Evolutionary conservation across 768 basidiomycete genomes (phyloP).

Genomic region (Infundibulicybe gibba): DNA sequence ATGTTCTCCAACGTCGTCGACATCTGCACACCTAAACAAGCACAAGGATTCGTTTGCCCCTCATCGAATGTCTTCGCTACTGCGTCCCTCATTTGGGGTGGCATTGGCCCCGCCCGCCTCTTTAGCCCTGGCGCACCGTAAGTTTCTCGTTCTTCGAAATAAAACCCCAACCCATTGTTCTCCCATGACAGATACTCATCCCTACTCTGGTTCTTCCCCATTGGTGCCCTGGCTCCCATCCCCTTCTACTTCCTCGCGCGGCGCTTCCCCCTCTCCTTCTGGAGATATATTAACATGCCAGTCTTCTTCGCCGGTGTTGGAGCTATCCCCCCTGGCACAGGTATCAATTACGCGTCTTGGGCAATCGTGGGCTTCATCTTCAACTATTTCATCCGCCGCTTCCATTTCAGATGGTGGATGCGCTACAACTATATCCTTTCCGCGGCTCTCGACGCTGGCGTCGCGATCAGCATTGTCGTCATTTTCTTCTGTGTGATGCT

Average conservation of each 20-base stretch:
- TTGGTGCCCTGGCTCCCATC: constrained; percentile 75
- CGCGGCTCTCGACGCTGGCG: constrained; percentile 66
- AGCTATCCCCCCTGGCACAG: constrained; percentile 78
- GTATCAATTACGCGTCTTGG: constrained; percentile 91
- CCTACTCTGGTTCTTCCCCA: constrained; percentile 71
- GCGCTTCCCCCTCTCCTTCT: constrained; percentile 76
- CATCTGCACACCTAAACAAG: constrained; percentile 63
- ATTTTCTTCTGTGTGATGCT: constrained; percentile 62
- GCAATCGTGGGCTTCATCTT: constrained; percentile 79
- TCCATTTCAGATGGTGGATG: constrained; percentile 78
- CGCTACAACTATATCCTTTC: constrained; percentile 89
- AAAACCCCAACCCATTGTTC: no score
- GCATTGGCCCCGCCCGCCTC: constrained; percentile 67
- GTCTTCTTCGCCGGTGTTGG: constrained; percentile 76
- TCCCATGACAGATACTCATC: constrained; percentile 48
- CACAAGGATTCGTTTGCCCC: constrained; percentile 67
- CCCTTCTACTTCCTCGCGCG: constrained; percentile 82
- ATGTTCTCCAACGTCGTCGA: constrained; percentile 69
- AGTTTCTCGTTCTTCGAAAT: constrained; percentile 15
- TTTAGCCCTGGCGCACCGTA: constrained; percentile 62
- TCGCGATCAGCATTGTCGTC: constrained; percentile 50
- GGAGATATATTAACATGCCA: constrained; percentile 86
- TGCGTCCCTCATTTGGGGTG: constrained; percentile 79
- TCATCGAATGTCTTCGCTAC: constrained; percentile 64
- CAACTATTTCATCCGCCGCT: constrained; percentile 78